These are phyloP conservation scores for Daldinia grandis DNA, from an alignment of 495 filamentous ascomycete genomes.

Conservation along the genomic window DNA sequence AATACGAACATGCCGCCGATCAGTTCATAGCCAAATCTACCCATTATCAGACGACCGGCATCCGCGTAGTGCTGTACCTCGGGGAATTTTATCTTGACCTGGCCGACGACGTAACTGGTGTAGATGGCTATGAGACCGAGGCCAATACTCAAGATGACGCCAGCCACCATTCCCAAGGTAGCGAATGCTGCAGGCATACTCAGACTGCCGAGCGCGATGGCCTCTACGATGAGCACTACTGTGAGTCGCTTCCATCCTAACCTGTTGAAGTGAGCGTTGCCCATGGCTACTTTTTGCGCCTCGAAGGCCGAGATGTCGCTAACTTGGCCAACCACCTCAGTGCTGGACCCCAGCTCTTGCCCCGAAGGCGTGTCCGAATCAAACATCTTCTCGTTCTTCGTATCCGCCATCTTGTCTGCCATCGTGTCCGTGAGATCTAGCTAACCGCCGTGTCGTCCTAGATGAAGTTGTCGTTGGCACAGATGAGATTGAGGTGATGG, in stretches of 20 bases:
- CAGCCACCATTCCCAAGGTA: constrained; percentile 66
- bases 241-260: constrained; percentile 62
- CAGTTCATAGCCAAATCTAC: constrained; percentile 69
- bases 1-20: constrained; percentile 69
- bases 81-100: constrained; percentile 77
- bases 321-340: constrained; percentile 44
- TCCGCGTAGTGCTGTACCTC: constrained; percentile 78
- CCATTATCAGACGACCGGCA: constrained; percentile 71
- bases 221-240: constrained; percentile 73
- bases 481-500: constrained; percentile 1
- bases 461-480: constrained; percentile 3
- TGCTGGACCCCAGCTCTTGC: constrained; percentile 26
- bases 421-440: constrained; percentile 15
- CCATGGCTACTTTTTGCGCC: constrained; percentile 50
- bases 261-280: constrained; percentile 52
- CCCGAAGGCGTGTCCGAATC: constrained; percentile 15
- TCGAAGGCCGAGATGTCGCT: constrained; percentile 48
- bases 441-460: constrained; percentile 11
- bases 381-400: constrained; percentile 38
- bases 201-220: constrained; percentile 75
- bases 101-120: constrained; percentile 79
- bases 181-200: constrained; percentile 72
- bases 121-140: constrained; percentile 76
- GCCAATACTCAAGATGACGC: constrained; percentile 64
- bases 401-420: constrained; percentile 8